Conservation (phyloP, 2,329 filamentous ascomycete species). For the Colletotrichum abscissum region DNA sequence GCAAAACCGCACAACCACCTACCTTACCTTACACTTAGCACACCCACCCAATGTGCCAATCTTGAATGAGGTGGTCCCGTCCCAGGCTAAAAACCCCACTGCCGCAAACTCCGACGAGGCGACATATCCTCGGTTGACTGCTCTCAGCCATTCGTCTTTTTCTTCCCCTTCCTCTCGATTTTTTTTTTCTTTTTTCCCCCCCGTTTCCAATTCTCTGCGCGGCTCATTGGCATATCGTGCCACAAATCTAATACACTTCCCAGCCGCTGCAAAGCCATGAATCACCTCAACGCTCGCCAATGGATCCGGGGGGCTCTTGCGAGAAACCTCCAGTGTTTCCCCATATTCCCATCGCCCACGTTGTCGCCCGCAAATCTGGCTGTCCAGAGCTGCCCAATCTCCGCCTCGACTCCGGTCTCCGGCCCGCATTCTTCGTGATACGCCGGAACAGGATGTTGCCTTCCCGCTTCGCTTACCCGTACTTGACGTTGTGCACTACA, state of each 20-base stretch:
- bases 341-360: not conserved
- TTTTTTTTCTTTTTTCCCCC: not conserved
- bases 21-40: not conserved
- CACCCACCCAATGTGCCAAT: not conserved
- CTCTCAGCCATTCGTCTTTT: not conserved
- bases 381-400: not conserved
- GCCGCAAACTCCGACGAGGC: not conserved
- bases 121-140: not conserved
- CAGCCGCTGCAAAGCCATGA: not conserved
- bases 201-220: not conserved
- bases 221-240: not conserved
- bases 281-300: not conserved
- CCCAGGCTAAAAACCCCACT: not conserved
- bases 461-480: not conserved
- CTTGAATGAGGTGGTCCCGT: not conserved
- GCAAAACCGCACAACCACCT: not conserved
- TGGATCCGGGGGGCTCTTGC: not conserved
- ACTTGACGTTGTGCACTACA: not conserved
- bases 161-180: not conserved
- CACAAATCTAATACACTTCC: not conserved
- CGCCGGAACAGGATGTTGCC: not conserved
- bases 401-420: not conserved
- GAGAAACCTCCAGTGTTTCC: not conserved
- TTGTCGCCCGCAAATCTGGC: not conserved
- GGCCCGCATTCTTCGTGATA: not conserved